Evolutionary conservation across 179 eudicot species (phyloP).

Genomic region (Beta macrorhiza): DNA sequence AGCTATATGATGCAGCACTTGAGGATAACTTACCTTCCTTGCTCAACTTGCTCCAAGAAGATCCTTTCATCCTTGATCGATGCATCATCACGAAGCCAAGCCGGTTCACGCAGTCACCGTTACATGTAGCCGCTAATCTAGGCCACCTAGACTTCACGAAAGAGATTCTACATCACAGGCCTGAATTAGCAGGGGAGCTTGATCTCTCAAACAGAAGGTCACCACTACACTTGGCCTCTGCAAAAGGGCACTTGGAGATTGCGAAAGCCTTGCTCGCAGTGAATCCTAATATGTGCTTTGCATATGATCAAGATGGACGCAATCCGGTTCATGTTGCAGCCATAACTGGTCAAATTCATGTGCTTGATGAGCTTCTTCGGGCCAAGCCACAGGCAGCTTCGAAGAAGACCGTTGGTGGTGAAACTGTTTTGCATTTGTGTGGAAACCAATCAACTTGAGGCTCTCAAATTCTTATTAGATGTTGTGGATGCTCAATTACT

Average conservation of each 20-base stretch:
- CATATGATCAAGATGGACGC: constrained; percentile 31
- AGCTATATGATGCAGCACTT: constrained; percentile 17
- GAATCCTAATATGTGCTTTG: constrained; percentile 36
- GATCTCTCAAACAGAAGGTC: constrained; percentile 21
- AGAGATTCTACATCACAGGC: constrained; percentile 3
- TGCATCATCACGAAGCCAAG: neutral
- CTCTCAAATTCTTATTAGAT: constrained; percentile 25
- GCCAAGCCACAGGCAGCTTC: neutral
- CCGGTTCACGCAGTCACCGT: constrained; percentile 8
- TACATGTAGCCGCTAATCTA: constrained; percentile 20
- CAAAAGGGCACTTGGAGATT: constrained; percentile 35
- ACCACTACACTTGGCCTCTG: constrained; percentile 42
- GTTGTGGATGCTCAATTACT: constrained; percentile 29
- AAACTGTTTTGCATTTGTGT: constrained; percentile 42
- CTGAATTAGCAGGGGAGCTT: constrained; percentile 12
- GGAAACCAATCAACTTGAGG: constrained; percentile 22
- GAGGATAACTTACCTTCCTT: constrained; percentile 14
- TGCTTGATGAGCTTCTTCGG: constrained; percentile 16
- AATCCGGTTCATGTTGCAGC: constrained; percentile 13
- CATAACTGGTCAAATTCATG: neutral
- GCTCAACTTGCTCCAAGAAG: constrained; percentile 8
- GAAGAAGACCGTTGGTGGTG: constrained; percentile 21
- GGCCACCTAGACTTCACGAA: constrained; percentile 14
- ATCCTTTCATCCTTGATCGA: constrained; percentile 10
- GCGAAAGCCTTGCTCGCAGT: constrained; percentile 20